phyloP scores from a whole-genome alignment of 148 eudicot species.

The Fallopia convolvulus region DNA sequence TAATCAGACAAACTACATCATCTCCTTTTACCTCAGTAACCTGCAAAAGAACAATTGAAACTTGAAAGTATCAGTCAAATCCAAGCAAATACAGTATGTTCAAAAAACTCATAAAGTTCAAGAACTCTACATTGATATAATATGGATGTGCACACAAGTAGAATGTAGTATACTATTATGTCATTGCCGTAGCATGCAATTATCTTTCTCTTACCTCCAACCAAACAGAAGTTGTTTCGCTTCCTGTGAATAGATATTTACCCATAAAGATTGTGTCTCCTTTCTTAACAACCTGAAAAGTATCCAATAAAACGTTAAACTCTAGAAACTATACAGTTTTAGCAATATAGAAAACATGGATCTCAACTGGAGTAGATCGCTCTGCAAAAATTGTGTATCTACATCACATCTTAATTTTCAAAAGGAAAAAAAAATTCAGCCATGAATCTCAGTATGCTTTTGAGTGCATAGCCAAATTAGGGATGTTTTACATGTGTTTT shows the following conservation, averaged over 20 bases:
- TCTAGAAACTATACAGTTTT: slow-evolving; percentile 10
- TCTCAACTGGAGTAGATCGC: background rate
- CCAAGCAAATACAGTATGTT: background rate
- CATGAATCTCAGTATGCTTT: background rate
- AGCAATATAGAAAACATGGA: background rate
- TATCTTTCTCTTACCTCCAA: slow-evolving; percentile 63
- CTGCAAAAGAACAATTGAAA: slow-evolving; percentile 25
- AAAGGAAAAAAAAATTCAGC: background rate
- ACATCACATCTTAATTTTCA: background rate
- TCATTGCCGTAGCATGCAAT: background rate
- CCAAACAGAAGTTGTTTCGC: slow-evolving; percentile 98
- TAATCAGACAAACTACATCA: slow-evolving; percentile 72
- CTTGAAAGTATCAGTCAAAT: background rate
- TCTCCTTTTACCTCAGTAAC: slow-evolving; percentile 68
- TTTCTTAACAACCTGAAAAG: slow-evolving; percentile 74
- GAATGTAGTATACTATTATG: background rate
- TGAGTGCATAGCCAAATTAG: background rate
- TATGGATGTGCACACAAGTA: background rate
- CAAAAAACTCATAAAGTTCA: background rate
- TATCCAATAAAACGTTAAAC: background rate
- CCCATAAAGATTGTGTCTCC: slow-evolving; percentile 97
- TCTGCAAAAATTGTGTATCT: background rate
- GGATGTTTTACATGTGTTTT: background rate
- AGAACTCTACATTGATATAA: background rate
- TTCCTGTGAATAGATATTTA: slow-evolving; percentile 95